These are phyloP conservation scores for Lobulomyces angularis DNA, from an alignment of 192 early-diverging fungal genomes.

Conservation along the genomic window DNA sequence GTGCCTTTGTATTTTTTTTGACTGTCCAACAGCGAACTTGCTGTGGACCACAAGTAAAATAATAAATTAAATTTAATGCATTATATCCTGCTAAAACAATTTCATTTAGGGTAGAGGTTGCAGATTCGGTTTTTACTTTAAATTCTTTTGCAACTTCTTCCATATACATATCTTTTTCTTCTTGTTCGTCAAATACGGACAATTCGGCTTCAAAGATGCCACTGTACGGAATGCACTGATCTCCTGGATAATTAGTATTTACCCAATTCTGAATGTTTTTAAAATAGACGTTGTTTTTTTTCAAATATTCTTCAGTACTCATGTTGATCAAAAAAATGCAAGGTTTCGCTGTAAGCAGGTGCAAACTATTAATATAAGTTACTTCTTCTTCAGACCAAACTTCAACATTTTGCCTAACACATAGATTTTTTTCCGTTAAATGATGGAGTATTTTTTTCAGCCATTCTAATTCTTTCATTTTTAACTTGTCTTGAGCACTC, in stretches of 20 bases:
- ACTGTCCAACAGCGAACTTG: conserved; percentile 94
- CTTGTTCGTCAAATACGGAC: conserved; percentile 25
- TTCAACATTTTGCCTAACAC: conserved; percentile 78
- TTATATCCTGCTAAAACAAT: conserved; percentile 87
- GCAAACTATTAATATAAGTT: conserved; percentile 74
- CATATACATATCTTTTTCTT: too few relatives aligned
- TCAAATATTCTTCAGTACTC: conserved; percentile 71
- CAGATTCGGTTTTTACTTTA: conserved; percentile 36
- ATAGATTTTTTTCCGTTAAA: conserved; percentile 65
- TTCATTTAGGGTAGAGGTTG: conserved; percentile 61
- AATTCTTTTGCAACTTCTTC: conserved; percentile 50
- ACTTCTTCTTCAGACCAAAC: conserved; percentile 87
- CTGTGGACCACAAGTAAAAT: conserved; percentile 81
- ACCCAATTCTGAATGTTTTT: conserved; percentile 86
- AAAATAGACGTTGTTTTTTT: conserved; percentile 94
- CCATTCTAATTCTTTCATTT: conserved; percentile 75
- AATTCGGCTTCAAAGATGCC: conserved; percentile 66
- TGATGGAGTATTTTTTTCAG: conserved; percentile 64
- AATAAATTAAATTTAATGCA: conserved; percentile 79
- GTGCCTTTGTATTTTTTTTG: conserved; percentile 65
- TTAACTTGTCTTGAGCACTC: conserved; percentile 72
- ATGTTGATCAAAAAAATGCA: conserved; percentile 92
- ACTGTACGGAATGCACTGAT: conserved; percentile 84
- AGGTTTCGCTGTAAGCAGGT: conserved; percentile 89
- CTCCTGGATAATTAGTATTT: conserved; percentile 78